A percentile compares a stretch with the other conserved stretches of the same genome.
phyloP scores from a whole-genome alignment of 805 yeast genomes.

The Sugiyamaella valdiviana region DNA sequence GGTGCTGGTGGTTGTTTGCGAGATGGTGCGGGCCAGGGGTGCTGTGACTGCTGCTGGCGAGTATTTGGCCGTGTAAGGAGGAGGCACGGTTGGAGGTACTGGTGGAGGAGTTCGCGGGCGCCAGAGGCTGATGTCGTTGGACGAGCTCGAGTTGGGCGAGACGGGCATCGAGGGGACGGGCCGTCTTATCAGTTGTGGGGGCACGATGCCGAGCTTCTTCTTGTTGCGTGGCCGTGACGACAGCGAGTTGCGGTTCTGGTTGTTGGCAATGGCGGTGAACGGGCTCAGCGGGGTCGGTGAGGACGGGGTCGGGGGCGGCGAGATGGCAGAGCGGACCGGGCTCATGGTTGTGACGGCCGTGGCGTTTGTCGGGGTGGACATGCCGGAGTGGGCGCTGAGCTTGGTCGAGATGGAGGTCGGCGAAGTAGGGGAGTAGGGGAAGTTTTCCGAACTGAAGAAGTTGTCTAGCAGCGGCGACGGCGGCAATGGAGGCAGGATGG shows the following conservation, averaged over 20 bases:
- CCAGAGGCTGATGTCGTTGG: neutral
- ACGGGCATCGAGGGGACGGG: constrained; percentile 3
- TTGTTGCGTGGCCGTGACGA: constrained; percentile 12
- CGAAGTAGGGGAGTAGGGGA: neutral
- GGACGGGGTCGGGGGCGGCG: neutral
- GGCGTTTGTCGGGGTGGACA: neutral
- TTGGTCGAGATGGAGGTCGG: neutral
- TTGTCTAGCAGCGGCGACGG: neutral
- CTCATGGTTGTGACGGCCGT: neutral
- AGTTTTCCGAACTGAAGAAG: neutral
- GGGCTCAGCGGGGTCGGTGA: neutral
- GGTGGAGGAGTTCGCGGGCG: constrained; percentile 5
- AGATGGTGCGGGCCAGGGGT: constrained; percentile 43
- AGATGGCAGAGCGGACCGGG: too few relatives aligned
- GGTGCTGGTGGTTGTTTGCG: neutral
- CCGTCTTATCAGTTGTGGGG: constrained; percentile 1
- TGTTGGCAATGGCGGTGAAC: neutral
- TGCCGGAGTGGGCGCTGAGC: neutral
- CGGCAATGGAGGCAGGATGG: constrained; percentile 10
- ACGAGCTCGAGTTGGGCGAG: constrained; percentile 9
- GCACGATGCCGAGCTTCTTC: constrained; percentile 19
- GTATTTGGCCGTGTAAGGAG: neutral
- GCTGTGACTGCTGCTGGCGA: constrained; percentile 1
- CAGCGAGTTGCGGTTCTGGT: neutral
- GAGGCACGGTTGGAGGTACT: constrained; percentile 5